Base-by-base conservation (phyloP, 441 rosid species). In the Geranium incanum region DNA sequence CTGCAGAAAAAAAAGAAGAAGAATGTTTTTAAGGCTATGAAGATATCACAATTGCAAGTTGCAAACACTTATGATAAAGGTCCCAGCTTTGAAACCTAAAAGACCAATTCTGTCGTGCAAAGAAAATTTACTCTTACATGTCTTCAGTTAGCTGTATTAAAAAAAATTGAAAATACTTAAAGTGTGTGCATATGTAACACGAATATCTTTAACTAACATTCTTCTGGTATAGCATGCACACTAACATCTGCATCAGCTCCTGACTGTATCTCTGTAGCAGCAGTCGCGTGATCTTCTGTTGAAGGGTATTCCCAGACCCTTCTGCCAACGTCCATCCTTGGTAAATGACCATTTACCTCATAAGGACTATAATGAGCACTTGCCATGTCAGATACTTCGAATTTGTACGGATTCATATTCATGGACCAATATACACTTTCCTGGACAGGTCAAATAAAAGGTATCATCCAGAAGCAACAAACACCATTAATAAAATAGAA, bases 371-470 rank as follows among this genome's bases (percentile, higher is more conserved):
- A 90, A 74, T 84, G 80, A 71, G 43, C 79, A 79, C 81, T 84
- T 74, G 83, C 90, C n/a, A 81, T 78, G 72, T 86, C 89, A 74
- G 91, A 85, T 80, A 78, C 80, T 71, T 90, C 97, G 82, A 83
- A 89, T 79, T 87, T 89, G 84, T 89, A 87, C 70, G 95, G 82
- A 79, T 87, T 85, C 89, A 87, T 80, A 74, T 81, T 87, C 85
- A 83, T 81, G 11, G 88, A 78, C 96, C 91, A 86, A 78, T 82
- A 87, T 18, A 80, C 70, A 73, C 84, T 86, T 79, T 90, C 95
- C 96, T 92, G 84, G 69, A 66, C 67, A 70, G 15, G 77, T 50
- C 69, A 68, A 68, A 68, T 66, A 69, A 72, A 66, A 6, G 16
- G 69, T 45, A 74, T 66, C 33, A 55, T 9, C 59, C 15, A 9